Conservation (phyloP, 306 rosid species). For the Hippophae tibetana region DNA sequence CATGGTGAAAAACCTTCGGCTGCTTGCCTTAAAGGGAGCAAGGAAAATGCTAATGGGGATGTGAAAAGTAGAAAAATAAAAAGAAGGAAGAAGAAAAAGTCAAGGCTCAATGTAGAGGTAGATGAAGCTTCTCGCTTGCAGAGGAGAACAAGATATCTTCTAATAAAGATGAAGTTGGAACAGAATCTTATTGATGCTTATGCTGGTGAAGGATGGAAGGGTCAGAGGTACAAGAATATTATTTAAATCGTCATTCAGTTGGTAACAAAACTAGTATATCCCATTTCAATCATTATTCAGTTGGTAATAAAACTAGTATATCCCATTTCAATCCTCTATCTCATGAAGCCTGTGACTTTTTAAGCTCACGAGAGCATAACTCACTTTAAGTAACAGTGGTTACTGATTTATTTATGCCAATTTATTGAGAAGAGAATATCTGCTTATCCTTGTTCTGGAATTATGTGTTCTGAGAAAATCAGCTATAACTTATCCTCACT, state of each 20-base stretch:
- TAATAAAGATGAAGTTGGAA: slow-evolving; percentile 74
- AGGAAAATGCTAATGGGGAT: slow-evolving; percentile 26
- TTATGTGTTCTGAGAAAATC: no score
- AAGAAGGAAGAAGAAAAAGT: slow-evolving; percentile 39
- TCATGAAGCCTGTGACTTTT: no score
- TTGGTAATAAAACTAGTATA: no score
- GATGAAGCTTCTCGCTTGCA: slow-evolving; percentile 78
- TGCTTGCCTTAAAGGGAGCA: slow-evolving; percentile 21
- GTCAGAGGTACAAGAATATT: slow-evolving; percentile 56
- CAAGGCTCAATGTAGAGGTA: slow-evolving; percentile 33
- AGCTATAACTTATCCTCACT: no score
- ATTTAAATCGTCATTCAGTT: neutral
- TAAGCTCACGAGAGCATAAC: no score
- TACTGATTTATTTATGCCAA: no score
- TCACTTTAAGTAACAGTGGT: no score
- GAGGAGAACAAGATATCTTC: slow-evolving; percentile 71
- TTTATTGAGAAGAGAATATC: no score
- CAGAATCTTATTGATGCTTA: slow-evolving; percentile 95
- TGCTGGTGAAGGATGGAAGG: slow-evolving; percentile 94
- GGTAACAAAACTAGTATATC: neutral
- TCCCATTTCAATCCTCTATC: no score
- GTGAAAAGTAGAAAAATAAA: slow-evolving; percentile 21
- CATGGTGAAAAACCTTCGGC: slow-evolving; percentile 25
- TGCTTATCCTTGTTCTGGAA: no score
- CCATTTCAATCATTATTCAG: no score